Percentiles rank a stretch among this genome's conserved stretches.
These are phyloP conservation scores for Fusarium sp. DNA, from an alignment of 2,329 filamentous ascomycete genomes.

Conservation along the genomic window DNA sequence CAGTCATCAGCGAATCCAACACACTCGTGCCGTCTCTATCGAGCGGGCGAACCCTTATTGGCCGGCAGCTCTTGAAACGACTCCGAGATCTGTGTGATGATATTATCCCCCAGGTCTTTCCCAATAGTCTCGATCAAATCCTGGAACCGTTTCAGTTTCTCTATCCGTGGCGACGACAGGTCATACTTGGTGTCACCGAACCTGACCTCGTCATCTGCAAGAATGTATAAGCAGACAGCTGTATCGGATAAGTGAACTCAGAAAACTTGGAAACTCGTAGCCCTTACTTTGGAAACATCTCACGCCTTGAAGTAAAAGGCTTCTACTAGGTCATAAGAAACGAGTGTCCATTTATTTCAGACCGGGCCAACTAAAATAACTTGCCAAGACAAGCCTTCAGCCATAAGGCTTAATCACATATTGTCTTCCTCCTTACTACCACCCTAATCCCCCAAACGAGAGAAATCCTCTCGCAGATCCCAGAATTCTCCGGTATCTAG, in stretches of 20 bases:
- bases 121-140: background rate
- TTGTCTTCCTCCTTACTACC: background rate
- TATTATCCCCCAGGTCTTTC: background rate
- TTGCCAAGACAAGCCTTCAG: background rate
- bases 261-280: too few species aligned
- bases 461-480: background rate
- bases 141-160: background rate
- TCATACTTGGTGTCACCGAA: background rate
- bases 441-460: background rate
- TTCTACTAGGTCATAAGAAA: background rate
- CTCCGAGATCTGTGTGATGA: background rate
- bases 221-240: background rate
- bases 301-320: too few species aligned
- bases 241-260: too few species aligned
- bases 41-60: too few species aligned
- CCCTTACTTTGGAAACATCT: too few species aligned
- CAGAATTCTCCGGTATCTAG: background rate
- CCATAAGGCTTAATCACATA: background rate
- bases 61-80: background rate
- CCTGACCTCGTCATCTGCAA: background rate
- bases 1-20: too few species aligned
- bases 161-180: background rate
- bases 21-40: too few species aligned
- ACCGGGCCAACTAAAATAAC: background rate
- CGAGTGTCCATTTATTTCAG: background rate